These are phyloP conservation scores for Phytophthora pisi DNA, from an alignment of 352 stramenopile species.

Conservation along the genomic window DNA sequence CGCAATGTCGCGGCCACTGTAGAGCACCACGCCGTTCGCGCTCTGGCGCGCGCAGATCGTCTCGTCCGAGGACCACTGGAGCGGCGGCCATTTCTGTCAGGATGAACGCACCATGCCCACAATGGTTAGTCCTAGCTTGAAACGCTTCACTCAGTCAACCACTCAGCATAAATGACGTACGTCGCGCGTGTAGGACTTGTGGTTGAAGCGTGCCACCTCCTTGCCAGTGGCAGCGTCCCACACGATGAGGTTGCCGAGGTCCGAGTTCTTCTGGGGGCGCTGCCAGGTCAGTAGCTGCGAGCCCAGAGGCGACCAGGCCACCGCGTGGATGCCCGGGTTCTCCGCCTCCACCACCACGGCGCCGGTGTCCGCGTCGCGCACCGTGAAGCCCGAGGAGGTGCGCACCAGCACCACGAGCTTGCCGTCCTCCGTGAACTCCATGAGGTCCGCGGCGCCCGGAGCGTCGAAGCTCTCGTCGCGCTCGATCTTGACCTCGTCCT, in stretches of 20 bases:
- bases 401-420: slow-evolving; percentile 69
- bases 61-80: slow-evolving; percentile 93
- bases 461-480: slow-evolving; percentile 54
- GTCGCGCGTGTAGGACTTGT: slow-evolving; percentile 86
- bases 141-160: neutral
- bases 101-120: neutral
- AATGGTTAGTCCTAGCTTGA: slow-evolving; percentile 2
- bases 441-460: slow-evolving; percentile 55
- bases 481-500: slow-evolving; percentile 56
- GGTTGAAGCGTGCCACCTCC: slow-evolving; percentile 76
- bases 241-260: slow-evolving; percentile 82
- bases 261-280: slow-evolving; percentile 76
- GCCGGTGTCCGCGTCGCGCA: slow-evolving; percentile 72
- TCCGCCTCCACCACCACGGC: slow-evolving; percentile 62
- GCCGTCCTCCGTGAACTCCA: slow-evolving; percentile 80
- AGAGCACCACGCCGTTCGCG: slow-evolving; percentile 77
- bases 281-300: slow-evolving; percentile 90
- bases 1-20: slow-evolving; percentile 70
- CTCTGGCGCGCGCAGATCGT: slow-evolving; percentile 82
- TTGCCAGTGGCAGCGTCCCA: slow-evolving; percentile 71
- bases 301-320: slow-evolving; percentile 83
- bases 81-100: slow-evolving; percentile 83
- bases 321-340: slow-evolving; percentile 77
- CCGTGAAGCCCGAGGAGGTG: slow-evolving; percentile 64
- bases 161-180: slow-evolving; percentile 39